These are phyloP conservation scores for Gossypium laxum DNA, from an alignment of 441 rosid species.

Conservation along the genomic window DNA sequence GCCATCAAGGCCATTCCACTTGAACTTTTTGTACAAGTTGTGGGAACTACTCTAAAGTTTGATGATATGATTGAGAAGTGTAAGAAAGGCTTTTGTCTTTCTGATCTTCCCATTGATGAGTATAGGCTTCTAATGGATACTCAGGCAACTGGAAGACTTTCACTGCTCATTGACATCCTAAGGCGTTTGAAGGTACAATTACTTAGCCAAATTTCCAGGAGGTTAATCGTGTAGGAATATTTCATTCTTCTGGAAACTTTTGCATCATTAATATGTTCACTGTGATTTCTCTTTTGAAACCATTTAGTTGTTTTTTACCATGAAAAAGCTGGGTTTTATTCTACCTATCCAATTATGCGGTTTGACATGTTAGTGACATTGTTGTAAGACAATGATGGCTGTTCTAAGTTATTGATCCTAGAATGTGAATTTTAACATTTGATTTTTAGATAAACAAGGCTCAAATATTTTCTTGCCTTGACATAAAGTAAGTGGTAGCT, in stretches of 20 bases:
- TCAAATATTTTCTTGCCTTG: not conserved
- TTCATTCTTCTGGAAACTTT: not conserved
- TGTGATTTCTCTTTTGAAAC: not conserved
- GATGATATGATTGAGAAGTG: conserved; percentile 73
- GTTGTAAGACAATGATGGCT: not conserved
- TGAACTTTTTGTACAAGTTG: conserved; percentile 79
- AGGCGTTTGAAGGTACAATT: conserved; percentile 70
- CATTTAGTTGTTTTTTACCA: not conserved
- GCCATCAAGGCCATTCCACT: conserved; percentile 72
- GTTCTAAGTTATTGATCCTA: not conserved
- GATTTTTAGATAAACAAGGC: not conserved
- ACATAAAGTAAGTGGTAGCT: not conserved
- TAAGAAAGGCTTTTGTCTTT: conserved; percentile 56
- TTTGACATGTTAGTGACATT: not conserved
- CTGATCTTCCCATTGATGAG: conserved; percentile 64
- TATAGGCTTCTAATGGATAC: conserved; percentile 69
- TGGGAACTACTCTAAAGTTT: conserved; percentile 54
- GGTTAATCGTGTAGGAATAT: not conserved
- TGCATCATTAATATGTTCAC: not conserved
- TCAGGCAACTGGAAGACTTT: conserved; percentile 72
- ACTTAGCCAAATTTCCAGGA: conserved; percentile 12
- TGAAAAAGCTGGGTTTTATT: not conserved
- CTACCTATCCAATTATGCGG: not conserved
- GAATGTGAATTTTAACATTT: not conserved
- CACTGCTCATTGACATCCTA: conserved; percentile 67